Percentiles rank a stretch among this genome's conserved stretches.
Conservation (phyloP, 2,329 filamentous ascomycete species). For the Epichloe coenophiala region DNA sequence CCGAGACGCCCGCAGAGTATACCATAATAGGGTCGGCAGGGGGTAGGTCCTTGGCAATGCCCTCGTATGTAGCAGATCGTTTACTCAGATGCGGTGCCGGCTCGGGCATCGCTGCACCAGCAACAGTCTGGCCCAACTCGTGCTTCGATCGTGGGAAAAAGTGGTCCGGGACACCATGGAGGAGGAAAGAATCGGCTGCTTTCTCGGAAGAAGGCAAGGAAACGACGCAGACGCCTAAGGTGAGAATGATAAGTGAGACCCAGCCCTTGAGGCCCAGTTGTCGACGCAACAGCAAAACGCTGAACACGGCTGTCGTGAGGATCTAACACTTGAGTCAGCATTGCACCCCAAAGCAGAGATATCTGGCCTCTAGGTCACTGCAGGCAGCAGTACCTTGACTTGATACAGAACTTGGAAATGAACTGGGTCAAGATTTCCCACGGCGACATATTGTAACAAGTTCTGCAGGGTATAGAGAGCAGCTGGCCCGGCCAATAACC, state of each 20-base stretch:
- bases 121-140: constrained; percentile 48
- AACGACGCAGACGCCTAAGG: constrained; percentile 71
- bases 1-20: constrained; percentile 62
- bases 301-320: constrained; percentile 78
- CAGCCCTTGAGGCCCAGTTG: constrained; percentile 62
- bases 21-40: constrained; percentile 49
- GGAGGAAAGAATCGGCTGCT: constrained; percentile 41
- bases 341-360: not conserved
- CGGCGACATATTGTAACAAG: constrained; percentile 80
- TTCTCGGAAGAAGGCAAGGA: constrained; percentile 55
- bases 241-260: constrained; percentile 66
- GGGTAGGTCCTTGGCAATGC: constrained; percentile 52
- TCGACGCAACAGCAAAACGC: constrained; percentile 61
- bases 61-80: constrained; percentile 82
- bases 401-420: constrained; percentile 92
- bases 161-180: constrained; percentile 50
- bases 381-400: constrained; percentile 50
- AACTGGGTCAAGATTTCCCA: constrained; percentile 82
- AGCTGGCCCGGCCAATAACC: constrained; percentile 87
- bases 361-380: not conserved
- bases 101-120: constrained; percentile 9
- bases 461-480: constrained; percentile 84
- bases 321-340: constrained; percentile 35
- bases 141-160: constrained; percentile 71
- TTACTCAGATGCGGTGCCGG: constrained; percentile 25